phyloP scores from a whole-genome alignment of 225 moss, liverwort and hornwort genomes.

The Polytrichum formosum region DNA sequence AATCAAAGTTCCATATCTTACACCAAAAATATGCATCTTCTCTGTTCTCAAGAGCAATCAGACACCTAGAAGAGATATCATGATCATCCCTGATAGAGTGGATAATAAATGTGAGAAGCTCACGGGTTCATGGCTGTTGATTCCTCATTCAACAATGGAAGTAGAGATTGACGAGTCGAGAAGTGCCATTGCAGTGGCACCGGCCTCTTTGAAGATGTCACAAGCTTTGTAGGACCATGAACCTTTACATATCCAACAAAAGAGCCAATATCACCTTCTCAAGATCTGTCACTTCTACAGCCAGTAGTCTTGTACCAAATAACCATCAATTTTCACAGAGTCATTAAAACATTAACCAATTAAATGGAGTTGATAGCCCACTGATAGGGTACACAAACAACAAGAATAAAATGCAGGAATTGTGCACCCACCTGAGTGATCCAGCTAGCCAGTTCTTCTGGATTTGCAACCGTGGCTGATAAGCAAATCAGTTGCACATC shows the following conservation, averaged over 20 bases:
- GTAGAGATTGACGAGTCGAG: constrained; percentile 70
- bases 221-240: constrained; percentile 78
- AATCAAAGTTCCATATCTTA: too few relatives aligned
- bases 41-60: too few relatives aligned
- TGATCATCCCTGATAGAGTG: not conserved
- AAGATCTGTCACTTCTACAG: too few relatives aligned
- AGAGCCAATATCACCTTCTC: too few relatives aligned
- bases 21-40: too few relatives aligned
- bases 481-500: constrained; percentile 78
- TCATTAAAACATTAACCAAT: too few relatives aligned
- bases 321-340: too few relatives aligned
- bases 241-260: constrained; percentile 37
- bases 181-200: constrained; percentile 92
- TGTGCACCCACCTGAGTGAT: constrained; percentile 39
- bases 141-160: constrained; percentile 69
- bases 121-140: constrained; percentile 67
- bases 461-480: constrained; percentile 81
- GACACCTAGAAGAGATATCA: too few relatives aligned
- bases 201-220: constrained; percentile 62
- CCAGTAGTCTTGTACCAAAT: too few relatives aligned
- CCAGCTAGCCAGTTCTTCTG: constrained; percentile 80
- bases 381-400: too few relatives aligned
- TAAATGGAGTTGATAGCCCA: too few relatives aligned
- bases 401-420: too few relatives aligned
- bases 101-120: constrained; percentile 8